Base-by-base conservation (phyloP, 73 alveolate species). In the Paramecium primaurelia region DNA sequence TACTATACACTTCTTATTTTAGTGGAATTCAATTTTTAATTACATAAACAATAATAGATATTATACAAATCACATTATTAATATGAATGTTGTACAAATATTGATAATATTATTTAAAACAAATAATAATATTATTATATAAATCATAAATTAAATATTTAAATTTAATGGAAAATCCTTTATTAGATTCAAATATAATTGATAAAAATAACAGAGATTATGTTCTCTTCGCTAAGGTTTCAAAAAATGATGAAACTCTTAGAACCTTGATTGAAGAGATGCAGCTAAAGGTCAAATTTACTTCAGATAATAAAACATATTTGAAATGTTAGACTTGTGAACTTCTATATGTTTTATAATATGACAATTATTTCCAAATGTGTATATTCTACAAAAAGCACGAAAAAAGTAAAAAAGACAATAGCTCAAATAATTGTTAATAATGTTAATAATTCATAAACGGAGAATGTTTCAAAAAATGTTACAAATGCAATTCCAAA, bases 111-210 rank as follows among this genome's bases (percentile, higher is more conserved):
- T 64, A 64, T 64, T 64, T 34, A 64, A 64, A 64, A 64, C 84
- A 42, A 11, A 64, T 64, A 64, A 64, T 64, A 64, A 64, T 64
- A 64, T 64, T 64, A 64, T 64, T 64, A 64, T 64, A 20, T 42
- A 64, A 64, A 64, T 64, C 84, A 64, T 64, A 3, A 64, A 64
- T 64, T 64, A 64, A 64, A 64, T 64, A 64, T 64, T 64, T 64
- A 34, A 64, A 64, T 64, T 64, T 32, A 64, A 64, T 64, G 84
- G 84, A 64, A 64, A 64, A 34, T 34, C 84, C 84, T 12, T 64
- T 64, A 28, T 34, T 64, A 64, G 47, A 64, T 34, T 64, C 51
- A 34, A 18, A 64, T 64, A 28, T 64, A 26, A 64, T 64, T 28
- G 84, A 54, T 54, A 16, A 18, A 54, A 54, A 54, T 18, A 54